Evolutionary conservation across 768 basidiomycete species (phyloP), one percentile per base, ranked within the genome.

Genomic region (Hericium coralloides): DNA sequence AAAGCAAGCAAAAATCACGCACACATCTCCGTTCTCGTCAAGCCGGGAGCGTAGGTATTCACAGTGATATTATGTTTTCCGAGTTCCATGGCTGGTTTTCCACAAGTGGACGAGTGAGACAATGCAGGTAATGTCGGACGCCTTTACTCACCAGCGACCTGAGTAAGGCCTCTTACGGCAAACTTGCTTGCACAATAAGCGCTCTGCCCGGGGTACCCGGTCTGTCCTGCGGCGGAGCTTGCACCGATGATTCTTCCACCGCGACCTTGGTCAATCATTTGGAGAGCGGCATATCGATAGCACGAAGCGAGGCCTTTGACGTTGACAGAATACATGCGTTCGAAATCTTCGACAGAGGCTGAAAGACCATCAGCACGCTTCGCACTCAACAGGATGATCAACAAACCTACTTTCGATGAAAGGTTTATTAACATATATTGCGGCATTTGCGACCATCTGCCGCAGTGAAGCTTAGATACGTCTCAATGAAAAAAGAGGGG

Each of bases 171-270:
- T 2, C 69, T 58, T 38, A 70, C 59, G 15, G 60, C 70, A 41
- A 70, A 71, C 55, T 73, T 73, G 14, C 65, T 64, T 1, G 68
- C 66, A 18, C 52, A 55, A 49, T 73, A 73, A 1, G 67, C 63
- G 47, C 55, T 17, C 8, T 60, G 18, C n/a, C 55, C 31, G 41
- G 58, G 59, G 18, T 58, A 51, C 25, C 37, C 56, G 41, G 53
- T 20, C 58, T 52, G 51, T 4, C 55, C 43, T 20, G 58, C 36
- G 12, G 25, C 43, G 14, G 50, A 53, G n/a, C 53, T 47, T 17
- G 60, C 15, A 63, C 65, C 65, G 22, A 66, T 60, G 8, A 66
- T 61, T 38, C 65, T 58, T 14, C 65, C 65, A 15, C 65, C 65
- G 6, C 63, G 62, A 6, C 63, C 65, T 50, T 66, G 65, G n/a